A percentile compares a stretch with the other conserved stretches of the same genome.
These are phyloP conservation scores for Calamus simplicifolius DNA, from an alignment of 176 grass and related monocot species.

Conservation along the genomic window DNA sequence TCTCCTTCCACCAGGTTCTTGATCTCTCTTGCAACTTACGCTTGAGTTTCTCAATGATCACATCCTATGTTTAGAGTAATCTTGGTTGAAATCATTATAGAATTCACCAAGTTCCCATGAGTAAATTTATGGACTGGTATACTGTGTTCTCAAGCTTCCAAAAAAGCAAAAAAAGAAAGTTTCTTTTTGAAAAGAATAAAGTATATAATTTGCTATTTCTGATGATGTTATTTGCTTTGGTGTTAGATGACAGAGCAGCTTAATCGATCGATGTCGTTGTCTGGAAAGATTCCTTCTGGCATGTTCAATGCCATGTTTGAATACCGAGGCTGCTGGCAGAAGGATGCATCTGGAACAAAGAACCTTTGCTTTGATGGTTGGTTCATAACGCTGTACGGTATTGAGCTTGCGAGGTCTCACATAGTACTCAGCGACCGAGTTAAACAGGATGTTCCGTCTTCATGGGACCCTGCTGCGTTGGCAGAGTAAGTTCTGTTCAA, in stretches of 20 bases:
- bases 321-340: conserved; percentile 64
- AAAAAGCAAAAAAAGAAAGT: too few relatives aligned
- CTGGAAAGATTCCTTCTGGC: conserved; percentile 67
- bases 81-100: neutral
- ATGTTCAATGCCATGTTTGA: conserved; percentile 83
- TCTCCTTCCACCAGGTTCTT: conserved; percentile 53
- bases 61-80: too few relatives aligned
- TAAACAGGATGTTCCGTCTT: conserved; percentile 39
- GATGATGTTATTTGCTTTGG: neutral
- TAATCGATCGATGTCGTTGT: conserved; percentile 46
- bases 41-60: neutral
- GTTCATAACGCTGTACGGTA: conserved; percentile 53
- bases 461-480: conserved; percentile 61
- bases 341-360: conserved; percentile 50
- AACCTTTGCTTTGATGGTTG: conserved; percentile 71
- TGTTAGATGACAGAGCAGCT: conserved; percentile 73
- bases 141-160: too few relatives aligned
- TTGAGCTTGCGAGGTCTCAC: conserved; percentile 48
- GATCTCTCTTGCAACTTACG: neutral
- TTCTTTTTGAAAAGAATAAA: too few relatives aligned
- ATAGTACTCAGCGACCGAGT: conserved; percentile 31
- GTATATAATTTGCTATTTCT: too few relatives aligned
- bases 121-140: too few relatives aligned
- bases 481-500: conserved; percentile 32
- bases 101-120: too few relatives aligned